Base-by-base conservation (phyloP, 2,329 filamentous ascomycete species). In the Alternaria sp. region DNA sequence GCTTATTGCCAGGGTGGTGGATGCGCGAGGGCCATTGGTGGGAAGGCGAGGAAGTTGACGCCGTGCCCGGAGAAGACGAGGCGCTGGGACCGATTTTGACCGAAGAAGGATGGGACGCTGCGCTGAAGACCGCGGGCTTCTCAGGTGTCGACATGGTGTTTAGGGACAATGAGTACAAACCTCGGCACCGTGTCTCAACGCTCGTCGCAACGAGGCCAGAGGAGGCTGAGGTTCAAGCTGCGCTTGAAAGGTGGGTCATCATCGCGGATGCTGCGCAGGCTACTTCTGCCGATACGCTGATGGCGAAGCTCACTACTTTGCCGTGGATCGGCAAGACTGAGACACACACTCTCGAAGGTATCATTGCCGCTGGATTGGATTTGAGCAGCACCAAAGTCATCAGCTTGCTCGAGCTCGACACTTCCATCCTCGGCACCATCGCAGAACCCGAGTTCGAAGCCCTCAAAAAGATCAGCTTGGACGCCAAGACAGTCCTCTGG, bases 41-140 rank as follows among this genome's bases (percentile, higher is more conserved):
- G 60, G 60, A 55, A 4, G 60, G 60, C n/a, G 60, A 62, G 1
- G 47, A 62, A 18, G 60, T 54, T 12, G 55, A 59, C 43, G 55
- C 55, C 7, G 28, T 58, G 3, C 54, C 60, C 2, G 60, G 54
- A 7, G 60, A 63, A 20, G 47, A 63, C 43, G 49, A 55, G 49
- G 50, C 43, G 21, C 14, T 55, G 25, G 58, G 58, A 4, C 61
- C 61, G 14, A 47, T 57, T 37, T 21, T 65, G 5, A 59, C 60
- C 12, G 49, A 63, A 54, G 45, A 58, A 15, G 26, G 67, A 41
- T 79, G 75, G 76, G 67, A 76, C 53, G 68, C 26, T 18, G 51
- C 46, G 6, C 41, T 68, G 8, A 63, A 58, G 45, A 57, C 28
- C 3, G 45, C 44, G 11, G 60, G 63, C 21, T 66, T 65, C 54